A percentile compares a stretch with the other conserved stretches of the same genome.
Evolutionary conservation across 208 protist genomes (phyloP).

Genomic region (Phytomonas sp.): DNA sequence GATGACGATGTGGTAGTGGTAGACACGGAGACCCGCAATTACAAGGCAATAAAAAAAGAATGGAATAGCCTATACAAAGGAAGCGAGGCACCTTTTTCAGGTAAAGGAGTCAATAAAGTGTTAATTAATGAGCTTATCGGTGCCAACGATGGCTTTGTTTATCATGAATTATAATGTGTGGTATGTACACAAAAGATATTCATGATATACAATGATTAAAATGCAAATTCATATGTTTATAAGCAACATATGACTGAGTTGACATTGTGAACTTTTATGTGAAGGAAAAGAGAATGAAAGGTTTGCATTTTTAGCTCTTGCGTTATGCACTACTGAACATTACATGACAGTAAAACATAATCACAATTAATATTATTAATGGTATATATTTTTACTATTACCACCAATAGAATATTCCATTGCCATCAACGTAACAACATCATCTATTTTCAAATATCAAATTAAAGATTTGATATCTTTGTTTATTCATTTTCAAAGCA

Average conservation of each 20-base stretch:
- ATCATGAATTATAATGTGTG: conserved; percentile 59
- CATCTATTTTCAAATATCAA: not conserved
- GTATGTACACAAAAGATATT: not conserved
- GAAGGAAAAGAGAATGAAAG: not conserved
- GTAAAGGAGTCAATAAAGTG: not conserved
- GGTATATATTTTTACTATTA: not conserved
- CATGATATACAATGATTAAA: not conserved
- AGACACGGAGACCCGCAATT: conserved; percentile 17
- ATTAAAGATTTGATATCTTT: not conserved
- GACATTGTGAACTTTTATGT: not conserved
- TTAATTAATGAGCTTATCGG: conserved; percentile 51
- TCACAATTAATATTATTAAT: not conserved
- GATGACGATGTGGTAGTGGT: conserved; percentile 33
- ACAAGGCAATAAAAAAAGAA: conserved; percentile 58
- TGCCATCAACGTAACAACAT: not conserved
- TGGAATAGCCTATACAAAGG: conserved; percentile 14
- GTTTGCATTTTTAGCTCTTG: not conserved
- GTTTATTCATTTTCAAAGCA: not conserved
- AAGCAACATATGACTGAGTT: not conserved
- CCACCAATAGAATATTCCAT: not conserved
- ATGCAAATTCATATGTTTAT: not conserved
- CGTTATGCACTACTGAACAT: not conserved
- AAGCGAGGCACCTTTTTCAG: not conserved
- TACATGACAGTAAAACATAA: not conserved
- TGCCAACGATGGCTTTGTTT: conserved; percentile 72